Conservation (phyloP, 2,329 filamentous ascomycete species). For the Clonostachys rhizophaga region DNA sequence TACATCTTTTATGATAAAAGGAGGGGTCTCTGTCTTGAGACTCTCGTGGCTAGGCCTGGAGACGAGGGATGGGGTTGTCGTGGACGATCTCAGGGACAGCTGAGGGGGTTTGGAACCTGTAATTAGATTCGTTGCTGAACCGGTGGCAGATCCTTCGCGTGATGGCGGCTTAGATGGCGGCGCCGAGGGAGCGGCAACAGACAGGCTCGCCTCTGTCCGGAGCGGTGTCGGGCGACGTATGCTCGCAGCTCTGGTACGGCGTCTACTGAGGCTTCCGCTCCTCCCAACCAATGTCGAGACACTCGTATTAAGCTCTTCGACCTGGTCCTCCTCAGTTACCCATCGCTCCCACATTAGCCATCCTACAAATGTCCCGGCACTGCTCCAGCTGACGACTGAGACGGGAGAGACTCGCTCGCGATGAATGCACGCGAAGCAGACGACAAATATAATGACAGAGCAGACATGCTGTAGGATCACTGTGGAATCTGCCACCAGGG, state of each 20-base stretch:
- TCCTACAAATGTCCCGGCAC: conserved; percentile 74
- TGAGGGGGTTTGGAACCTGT: background rate
- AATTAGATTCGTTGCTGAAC: conserved; percentile 39
- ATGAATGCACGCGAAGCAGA: conserved; percentile 82
- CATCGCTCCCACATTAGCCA: conserved; percentile 93
- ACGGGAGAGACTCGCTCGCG: conserved; percentile 84
- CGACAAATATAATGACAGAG: conserved; percentile 89
- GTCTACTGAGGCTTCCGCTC: conserved; percentile 24
- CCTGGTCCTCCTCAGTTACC: conserved; percentile 63
- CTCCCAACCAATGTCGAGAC: conserved; percentile 27
- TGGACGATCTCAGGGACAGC: background rate
- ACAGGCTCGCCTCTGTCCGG: conserved; percentile 16
- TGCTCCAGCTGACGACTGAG: conserved; percentile 83
- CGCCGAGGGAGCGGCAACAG: conserved; percentile 7
- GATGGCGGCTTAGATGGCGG: conserved; percentile 16
- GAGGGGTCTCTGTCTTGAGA: conserved; percentile 13
- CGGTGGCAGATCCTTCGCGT: conserved; percentile 26
- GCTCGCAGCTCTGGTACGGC: conserved; percentile 25
- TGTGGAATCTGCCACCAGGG: conserved; percentile 87
- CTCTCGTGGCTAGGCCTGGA: conserved; percentile 8
- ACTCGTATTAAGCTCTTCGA: conserved; percentile 27
- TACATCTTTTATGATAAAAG: conserved; percentile 23
- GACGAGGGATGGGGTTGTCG: background rate
- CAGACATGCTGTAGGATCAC: conserved; percentile 97
- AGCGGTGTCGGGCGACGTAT: conserved; percentile 25